Evolutionary conservation across 176 grass and related monocot species (phyloP).

Genomic region (Oryza nivara): DNA sequence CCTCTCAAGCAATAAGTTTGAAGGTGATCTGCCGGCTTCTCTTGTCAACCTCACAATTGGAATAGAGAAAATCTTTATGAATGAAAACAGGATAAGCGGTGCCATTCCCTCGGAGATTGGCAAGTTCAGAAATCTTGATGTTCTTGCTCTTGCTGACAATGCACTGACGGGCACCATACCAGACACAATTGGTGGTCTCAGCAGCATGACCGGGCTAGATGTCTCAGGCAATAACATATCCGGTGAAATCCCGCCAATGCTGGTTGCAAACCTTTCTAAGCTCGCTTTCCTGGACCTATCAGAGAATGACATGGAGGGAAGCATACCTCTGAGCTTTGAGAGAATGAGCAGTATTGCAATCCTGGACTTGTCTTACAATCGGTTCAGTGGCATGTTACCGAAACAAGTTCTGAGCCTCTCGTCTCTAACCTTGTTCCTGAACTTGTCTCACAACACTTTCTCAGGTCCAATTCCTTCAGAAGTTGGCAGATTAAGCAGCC

Average conservation of each 20-base stretch:
- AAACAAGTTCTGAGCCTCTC: constrained; percentile 13
- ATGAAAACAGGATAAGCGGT: not conserved
- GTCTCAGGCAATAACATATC: constrained; percentile 32
- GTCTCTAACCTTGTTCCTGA: constrained; percentile 19
- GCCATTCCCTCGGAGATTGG: constrained; percentile 16
- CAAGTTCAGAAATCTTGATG: not conserved
- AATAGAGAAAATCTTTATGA: not conserved
- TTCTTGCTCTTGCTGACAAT: constrained; percentile 7
- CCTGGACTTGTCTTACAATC: constrained; percentile 30
- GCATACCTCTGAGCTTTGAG: constrained; percentile 36
- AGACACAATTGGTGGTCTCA: constrained; percentile 5
- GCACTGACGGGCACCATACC: constrained; percentile 23
- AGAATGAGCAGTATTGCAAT: constrained; percentile 24
- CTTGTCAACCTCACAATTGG: constrained; percentile 20
- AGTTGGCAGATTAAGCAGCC: constrained; percentile 15
- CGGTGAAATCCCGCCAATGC: constrained; percentile 12
- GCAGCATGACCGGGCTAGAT: not conserved
- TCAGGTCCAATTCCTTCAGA: constrained; percentile 20
- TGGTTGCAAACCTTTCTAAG: constrained; percentile 23
- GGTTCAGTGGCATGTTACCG: constrained; percentile 24
- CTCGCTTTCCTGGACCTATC: constrained; percentile 19
- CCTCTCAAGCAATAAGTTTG: constrained; percentile 32
- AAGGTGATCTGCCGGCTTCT: constrained; percentile 10
- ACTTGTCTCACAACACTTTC: constrained; percentile 27
- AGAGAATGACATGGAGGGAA: constrained; percentile 20